These are phyloP conservation scores for Candida tunisiensis DNA, from an alignment of 1,139 yeast species.

Conservation along the genomic window DNA sequence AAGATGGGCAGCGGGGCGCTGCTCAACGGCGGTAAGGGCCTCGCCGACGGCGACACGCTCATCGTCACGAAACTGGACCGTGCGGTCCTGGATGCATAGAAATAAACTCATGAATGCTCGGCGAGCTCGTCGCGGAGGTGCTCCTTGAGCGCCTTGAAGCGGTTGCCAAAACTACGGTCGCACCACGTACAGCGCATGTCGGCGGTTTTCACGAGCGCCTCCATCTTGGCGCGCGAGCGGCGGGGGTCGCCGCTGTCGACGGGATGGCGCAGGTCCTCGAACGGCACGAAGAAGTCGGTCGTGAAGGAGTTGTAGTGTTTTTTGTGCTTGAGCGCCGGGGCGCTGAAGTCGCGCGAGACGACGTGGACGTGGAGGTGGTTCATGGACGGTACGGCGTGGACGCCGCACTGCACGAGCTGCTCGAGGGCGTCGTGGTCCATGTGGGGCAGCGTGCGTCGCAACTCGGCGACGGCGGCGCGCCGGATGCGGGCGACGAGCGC, in stretches of 20 bases:
- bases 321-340: slow-evolving; percentile 37
- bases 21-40: no score
- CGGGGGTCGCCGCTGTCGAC: slow-evolving; percentile 4
- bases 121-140: slow-evolving; percentile 35
- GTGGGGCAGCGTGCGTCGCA: slow-evolving; percentile 10
- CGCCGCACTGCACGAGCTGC: slow-evolving; percentile 37
- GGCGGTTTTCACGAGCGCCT: slow-evolving; percentile 16
- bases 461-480: slow-evolving; percentile 22
- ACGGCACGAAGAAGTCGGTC: slow-evolving; percentile 43
- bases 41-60: no score
- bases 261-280: slow-evolving; percentile 18
- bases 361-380: slow-evolving; percentile 58
- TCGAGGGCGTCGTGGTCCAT: slow-evolving; percentile 12
- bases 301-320: slow-evolving; percentile 60
- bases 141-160: slow-evolving; percentile 29
- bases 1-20: no score
- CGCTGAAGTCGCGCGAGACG: slow-evolving; percentile 44
- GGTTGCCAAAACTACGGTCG: slow-evolving; percentile 26
- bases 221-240: slow-evolving; percentile 8
- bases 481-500: slow-evolving; percentile 32
- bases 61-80: no score
- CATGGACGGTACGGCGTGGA: slow-evolving; percentile 60
- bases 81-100: no score
- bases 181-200: slow-evolving; percentile 38
- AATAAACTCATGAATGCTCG: no score